These are phyloP conservation scores for Plenodomus tracheiphilus DNA, from an alignment of 2,329 filamentous ascomycete species.

Conservation along the genomic window DNA sequence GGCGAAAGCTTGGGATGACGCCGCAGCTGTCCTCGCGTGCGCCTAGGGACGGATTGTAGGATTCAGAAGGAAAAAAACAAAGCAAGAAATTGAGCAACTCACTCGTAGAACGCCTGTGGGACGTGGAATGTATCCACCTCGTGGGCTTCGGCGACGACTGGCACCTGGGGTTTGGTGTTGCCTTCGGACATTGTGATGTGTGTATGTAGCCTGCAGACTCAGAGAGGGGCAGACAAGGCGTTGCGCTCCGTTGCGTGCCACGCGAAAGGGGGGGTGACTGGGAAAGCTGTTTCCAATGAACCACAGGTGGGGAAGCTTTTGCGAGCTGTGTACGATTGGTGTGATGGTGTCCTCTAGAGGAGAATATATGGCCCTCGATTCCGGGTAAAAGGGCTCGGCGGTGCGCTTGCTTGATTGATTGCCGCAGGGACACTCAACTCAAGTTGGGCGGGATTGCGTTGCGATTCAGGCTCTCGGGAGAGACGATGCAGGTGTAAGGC, in stretches of 20 bases:
- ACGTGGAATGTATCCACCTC: slow-evolving; percentile 72
- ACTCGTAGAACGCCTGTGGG: slow-evolving; percentile 54
- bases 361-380: slow-evolving; percentile 33
- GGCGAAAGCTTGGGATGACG: slow-evolving; percentile 12
- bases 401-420: slow-evolving; percentile 28
- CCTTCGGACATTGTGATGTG: slow-evolving; percentile 50
- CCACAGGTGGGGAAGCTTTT: no score
- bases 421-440: slow-evolving; percentile 29
- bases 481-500: background rate
- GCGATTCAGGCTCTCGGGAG: background rate
- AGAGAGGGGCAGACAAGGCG: slow-evolving; percentile 6
- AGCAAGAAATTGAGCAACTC: no score
- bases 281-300: no score
- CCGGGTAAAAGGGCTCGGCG: slow-evolving; percentile 45
- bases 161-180: slow-evolving; percentile 37
- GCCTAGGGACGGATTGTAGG: background rate
- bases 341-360: slow-evolving; percentile 8
- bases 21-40: slow-evolving; percentile 15
- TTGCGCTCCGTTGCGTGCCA: slow-evolving; percentile 3
- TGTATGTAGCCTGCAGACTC: slow-evolving; percentile 3
- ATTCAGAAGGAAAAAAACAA: no score
- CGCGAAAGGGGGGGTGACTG: no score
- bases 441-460: slow-evolving; percentile 8
- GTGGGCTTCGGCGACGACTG: slow-evolving; percentile 74
- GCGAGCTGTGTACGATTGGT: slow-evolving; percentile 6